These are phyloP conservation scores for Exophiala sp. DNA, from an alignment of 2,329 filamentous ascomycete species.

Conservation along the genomic window DNA sequence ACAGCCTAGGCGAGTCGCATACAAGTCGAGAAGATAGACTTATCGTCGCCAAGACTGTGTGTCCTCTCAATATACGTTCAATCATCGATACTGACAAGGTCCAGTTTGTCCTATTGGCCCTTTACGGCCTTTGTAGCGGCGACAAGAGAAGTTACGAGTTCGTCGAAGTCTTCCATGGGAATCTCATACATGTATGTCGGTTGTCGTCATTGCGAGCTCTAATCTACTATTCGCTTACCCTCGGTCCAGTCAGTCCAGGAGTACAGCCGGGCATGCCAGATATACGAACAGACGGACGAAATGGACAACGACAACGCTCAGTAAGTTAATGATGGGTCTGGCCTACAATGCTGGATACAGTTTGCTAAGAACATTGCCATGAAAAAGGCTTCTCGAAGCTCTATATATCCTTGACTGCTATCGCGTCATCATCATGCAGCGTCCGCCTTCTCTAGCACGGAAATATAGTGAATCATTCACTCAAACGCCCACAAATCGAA, in stretches of 20 bases:
- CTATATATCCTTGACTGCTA: slow-evolving; percentile 17
- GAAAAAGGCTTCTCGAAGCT: slow-evolving; percentile 9
- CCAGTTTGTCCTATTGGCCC: neutral
- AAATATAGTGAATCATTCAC: slow-evolving; percentile 5
- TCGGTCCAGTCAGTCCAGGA: slow-evolving; percentile 10
- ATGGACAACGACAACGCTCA: neutral
- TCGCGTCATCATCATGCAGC: slow-evolving; percentile 13
- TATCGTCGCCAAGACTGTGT: slow-evolving; percentile 3
- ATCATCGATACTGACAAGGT: neutral
- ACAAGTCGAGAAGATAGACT: slow-evolving; percentile 2
- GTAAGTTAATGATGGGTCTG: no score
- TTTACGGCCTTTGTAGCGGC: slow-evolving; percentile 13
- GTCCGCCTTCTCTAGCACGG: slow-evolving; percentile 6
- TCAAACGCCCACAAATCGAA: neutral
- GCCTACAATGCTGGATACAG: no score
- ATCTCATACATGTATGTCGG: slow-evolving; percentile 7
- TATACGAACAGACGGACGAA: neutral
- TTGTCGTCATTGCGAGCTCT: neutral
- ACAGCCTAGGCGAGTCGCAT: neutral
- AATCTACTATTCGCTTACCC: neutral
- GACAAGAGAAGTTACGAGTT: slow-evolving; percentile 20
- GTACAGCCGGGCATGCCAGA: slow-evolving; percentile 5
- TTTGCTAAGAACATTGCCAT: neutral
- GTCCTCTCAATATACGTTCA: slow-evolving; percentile 1
- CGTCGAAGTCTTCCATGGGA: slow-evolving; percentile 11